A percentile compares a stretch with the other conserved stretches of the same genome.
phyloP scores from a whole-genome alignment of 495 filamentous ascomycete genomes.

The Coniosporium apollinis region DNA sequence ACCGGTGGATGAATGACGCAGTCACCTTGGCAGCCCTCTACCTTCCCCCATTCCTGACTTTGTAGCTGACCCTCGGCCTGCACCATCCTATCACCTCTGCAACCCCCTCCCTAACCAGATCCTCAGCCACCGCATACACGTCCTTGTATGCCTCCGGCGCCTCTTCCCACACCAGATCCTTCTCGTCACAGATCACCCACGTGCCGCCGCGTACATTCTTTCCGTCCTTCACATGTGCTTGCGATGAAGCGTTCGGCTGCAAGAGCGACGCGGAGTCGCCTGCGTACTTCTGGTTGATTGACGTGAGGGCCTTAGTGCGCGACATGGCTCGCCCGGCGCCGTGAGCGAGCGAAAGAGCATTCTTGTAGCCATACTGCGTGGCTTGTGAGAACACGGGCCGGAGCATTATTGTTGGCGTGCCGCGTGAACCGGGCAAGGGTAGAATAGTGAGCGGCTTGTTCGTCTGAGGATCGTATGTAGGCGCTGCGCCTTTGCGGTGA shows the following conservation, averaged over 20 bases:
- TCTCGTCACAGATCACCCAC: slow-evolving; percentile 25
- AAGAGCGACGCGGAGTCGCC: slow-evolving; percentile 8
- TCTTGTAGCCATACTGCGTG: slow-evolving; percentile 11
- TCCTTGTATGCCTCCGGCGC: slow-evolving; percentile 26
- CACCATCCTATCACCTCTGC: slow-evolving; percentile 21
- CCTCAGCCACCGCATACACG: slow-evolving; percentile 20
- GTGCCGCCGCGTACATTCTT: slow-evolving; percentile 14
- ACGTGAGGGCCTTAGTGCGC: slow-evolving; percentile 16
- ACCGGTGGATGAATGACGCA: too few species aligned
- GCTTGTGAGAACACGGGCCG: slow-evolving; percentile 14
- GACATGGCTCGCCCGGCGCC: slow-evolving; percentile 24
- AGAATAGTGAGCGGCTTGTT: slow-evolving; percentile 13
- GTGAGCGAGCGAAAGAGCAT: slow-evolving; percentile 23
- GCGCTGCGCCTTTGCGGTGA: slow-evolving; percentile 28
- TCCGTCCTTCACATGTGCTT: slow-evolving; percentile 3
- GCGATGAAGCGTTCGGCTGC: slow-evolving; percentile 2
- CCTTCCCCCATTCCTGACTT: slow-evolving; percentile 21
- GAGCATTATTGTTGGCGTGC: slow-evolving; percentile 23
- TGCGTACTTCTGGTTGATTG: slow-evolving; percentile 8
- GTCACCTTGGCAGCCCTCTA: neutral
- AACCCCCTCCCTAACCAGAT: slow-evolving; percentile 18
- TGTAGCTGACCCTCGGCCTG: slow-evolving; percentile 23
- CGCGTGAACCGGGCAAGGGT: slow-evolving; percentile 24
- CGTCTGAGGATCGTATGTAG: slow-evolving; percentile 9
- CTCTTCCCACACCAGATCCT: slow-evolving; percentile 26